phyloP scores from a whole-genome alignment of 257 asterid species.

The Capsicum pubescens region DNA sequence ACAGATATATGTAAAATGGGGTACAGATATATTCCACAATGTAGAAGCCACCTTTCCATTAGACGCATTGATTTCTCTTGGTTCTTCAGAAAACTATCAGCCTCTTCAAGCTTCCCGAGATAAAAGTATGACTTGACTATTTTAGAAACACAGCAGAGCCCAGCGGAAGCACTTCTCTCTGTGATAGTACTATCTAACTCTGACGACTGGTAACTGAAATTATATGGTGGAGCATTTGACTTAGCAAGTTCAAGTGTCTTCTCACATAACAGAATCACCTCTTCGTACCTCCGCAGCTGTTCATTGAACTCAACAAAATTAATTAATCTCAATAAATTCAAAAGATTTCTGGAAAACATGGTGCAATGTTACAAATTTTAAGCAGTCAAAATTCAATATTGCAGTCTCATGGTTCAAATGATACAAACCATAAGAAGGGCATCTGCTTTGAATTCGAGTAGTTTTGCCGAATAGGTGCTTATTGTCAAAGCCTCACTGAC shows the following conservation, averaged over 20 bases:
- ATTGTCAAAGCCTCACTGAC: constrained; percentile 74
- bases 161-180: constrained; percentile 59
- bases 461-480: constrained; percentile 67
- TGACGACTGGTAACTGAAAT: constrained; percentile 41
- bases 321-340: background rate
- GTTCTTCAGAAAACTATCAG: constrained; percentile 68
- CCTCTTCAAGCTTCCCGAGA: constrained; percentile 89
- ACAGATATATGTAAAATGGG: background rate
- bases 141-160: constrained; percentile 70
- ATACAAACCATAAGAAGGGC: constrained; percentile 80
- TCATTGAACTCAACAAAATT: constrained; percentile 34
- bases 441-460: constrained; percentile 82
- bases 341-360: constrained; percentile 5
- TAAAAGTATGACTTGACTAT: constrained; percentile 72
- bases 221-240: constrained; percentile 46
- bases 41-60: constrained; percentile 52
- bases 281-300: constrained; percentile 87
- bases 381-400: constrained; percentile 9
- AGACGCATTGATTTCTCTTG: constrained; percentile 62
- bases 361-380: constrained; percentile 2
- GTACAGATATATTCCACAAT: constrained; percentile 11
- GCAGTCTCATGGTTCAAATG: constrained; percentile 32
- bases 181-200: constrained; percentile 48
- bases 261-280: constrained; percentile 75
- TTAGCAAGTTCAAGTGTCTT: constrained; percentile 59